Evolutionary conservation across 768 basidiomycete species (phyloP).

Genomic region (Peribolospora baueri): DNA sequence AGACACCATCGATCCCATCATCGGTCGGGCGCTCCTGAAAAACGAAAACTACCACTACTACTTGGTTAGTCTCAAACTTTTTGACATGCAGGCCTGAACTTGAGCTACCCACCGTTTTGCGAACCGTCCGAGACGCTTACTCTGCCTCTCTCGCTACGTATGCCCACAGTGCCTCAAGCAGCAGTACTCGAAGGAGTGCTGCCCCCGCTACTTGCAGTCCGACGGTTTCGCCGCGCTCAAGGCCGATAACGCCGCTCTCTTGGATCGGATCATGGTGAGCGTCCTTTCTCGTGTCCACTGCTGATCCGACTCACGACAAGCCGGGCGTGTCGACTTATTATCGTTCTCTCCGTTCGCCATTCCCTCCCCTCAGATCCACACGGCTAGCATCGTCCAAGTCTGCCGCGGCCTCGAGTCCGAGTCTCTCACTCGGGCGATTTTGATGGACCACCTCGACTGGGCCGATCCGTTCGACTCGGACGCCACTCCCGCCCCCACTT

Average conservation of each 20-base stretch:
- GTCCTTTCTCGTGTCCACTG: no score
- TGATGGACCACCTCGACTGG: slow-evolving; percentile 23
- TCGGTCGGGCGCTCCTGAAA: slow-evolving; percentile 23
- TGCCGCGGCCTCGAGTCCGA: no score
- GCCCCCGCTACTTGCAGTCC: slow-evolving; percentile 37
- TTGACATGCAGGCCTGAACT: not conserved
- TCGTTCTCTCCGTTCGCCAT: no score
- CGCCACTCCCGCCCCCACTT: not conserved
- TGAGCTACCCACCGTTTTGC: no score
- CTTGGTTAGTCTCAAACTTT: slow-evolving; percentile 16
- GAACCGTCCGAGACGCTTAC: no score
- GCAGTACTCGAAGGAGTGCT: slow-evolving; percentile 16
- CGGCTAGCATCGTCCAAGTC: no score
- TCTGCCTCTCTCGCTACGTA: no score
- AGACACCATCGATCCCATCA: slow-evolving; percentile 24
- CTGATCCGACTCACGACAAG: no score
- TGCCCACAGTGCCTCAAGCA: slow-evolving; percentile 6
- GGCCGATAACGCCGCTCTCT: slow-evolving; percentile 22
- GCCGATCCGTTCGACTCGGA: slow-evolving; percentile 13
- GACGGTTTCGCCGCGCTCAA: slow-evolving; percentile 35
- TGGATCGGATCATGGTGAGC: no score
- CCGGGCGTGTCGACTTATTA: no score
- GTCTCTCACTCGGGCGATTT: not conserved
- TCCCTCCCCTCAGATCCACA: no score
- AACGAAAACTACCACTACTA: slow-evolving; percentile 45